These are phyloP conservation scores for Phytophthora podocarpi DNA, from an alignment of 352 stramenopile genomes.

Conservation along the genomic window DNA sequence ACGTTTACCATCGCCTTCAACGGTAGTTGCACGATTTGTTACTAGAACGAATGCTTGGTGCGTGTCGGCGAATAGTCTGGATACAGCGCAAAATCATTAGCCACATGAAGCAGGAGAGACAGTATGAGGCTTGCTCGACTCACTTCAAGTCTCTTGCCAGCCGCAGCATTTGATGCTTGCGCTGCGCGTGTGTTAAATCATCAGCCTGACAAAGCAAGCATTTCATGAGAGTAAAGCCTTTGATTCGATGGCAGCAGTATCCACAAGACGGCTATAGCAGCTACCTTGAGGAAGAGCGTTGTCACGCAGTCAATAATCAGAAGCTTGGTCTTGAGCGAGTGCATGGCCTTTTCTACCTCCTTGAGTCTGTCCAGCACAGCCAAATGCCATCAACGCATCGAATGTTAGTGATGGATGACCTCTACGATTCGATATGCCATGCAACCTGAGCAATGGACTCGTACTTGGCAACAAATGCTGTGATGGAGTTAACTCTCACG, in stretches of 20 bases:
- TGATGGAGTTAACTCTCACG: conserved; percentile 44
- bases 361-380: conserved; percentile 49
- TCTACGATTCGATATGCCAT: neutral
- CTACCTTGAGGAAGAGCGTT: conserved; percentile 64
- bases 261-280: neutral
- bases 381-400: conserved; percentile 5
- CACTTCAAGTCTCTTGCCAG: conserved; percentile 64
- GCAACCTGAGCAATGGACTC: neutral
- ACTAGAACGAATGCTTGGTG: conserved; percentile 68
- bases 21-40: conserved; percentile 67
- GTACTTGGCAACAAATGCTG: conserved; percentile 53
- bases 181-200: conserved; percentile 44
- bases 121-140: neutral
- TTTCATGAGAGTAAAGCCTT: neutral
- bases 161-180: conserved; percentile 54
- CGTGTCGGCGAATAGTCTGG: conserved; percentile 66
- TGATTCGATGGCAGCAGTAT: neutral
- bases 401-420: neutral
- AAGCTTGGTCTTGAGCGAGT: conserved; percentile 56
- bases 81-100: conserved; percentile 3
- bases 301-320: conserved; percentile 79
- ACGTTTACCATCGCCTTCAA: conserved; percentile 33
- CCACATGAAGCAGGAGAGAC: neutral
- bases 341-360: conserved; percentile 52
- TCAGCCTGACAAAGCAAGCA: conserved; percentile 28